A percentile compares a stretch with the other conserved stretches of the same genome.
phyloP scores from a whole-genome alignment of 352 stramenopile species.

The Globisporangium emineosum region DNA sequence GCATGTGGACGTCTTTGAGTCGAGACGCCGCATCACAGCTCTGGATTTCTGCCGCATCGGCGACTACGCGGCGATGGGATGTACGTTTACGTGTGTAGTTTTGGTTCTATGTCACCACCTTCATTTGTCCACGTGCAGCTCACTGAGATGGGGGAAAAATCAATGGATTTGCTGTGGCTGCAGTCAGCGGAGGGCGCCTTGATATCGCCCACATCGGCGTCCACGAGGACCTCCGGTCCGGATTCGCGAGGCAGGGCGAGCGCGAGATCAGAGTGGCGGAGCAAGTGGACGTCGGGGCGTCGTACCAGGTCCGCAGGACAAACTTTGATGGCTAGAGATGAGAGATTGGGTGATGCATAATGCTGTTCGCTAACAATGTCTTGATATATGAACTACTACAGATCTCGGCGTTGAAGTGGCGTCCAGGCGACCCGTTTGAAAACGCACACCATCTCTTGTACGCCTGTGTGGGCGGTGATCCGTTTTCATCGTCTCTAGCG shows the following conservation, averaged over 20 bases:
- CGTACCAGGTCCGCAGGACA: conserved; percentile 5
- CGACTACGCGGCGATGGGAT: conserved; percentile 34
- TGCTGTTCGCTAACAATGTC: background rate
- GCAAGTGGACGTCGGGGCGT: background rate
- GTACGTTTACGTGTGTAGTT: conserved; percentile 20
- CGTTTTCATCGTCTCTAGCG: background rate
- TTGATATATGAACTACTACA: background rate
- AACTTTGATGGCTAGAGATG: background rate
- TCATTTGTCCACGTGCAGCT: background rate
- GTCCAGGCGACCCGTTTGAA: background rate
- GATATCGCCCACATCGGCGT: conserved; percentile 11
- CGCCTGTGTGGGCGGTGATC: background rate
- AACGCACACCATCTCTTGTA: background rate
- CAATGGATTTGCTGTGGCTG: background rate
- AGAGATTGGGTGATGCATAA: background rate
- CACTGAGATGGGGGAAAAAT: background rate
- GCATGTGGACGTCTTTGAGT: background rate
- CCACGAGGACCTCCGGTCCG: conserved; percentile 2
- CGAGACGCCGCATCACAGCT: conserved; percentile 24
- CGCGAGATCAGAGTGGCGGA: background rate
- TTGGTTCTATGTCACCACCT: background rate
- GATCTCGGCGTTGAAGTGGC: conserved; percentile 18
- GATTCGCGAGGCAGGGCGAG: conserved; percentile 5
- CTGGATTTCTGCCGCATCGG: conserved; percentile 27
- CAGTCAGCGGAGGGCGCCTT: conserved; percentile 9